Evolutionary conservation across 495 filamentous ascomycete species (phyloP), one percentile per base, ranked within the genome.

Genomic region (Achaetomiella virescens): DNA sequence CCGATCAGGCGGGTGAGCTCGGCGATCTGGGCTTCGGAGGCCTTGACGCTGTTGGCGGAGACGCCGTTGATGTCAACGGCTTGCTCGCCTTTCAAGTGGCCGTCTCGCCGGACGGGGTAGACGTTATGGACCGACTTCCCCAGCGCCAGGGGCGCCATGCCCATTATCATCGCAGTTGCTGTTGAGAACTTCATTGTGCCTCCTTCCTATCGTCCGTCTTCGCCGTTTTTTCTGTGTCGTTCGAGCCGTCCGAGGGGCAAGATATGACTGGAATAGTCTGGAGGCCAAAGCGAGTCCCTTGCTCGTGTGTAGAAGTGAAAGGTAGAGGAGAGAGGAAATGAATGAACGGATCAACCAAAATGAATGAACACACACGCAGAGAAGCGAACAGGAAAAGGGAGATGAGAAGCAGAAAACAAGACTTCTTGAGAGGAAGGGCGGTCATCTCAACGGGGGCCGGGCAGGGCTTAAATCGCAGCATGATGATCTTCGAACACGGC

Each of bases 171-270:
- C 10, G 52, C 68, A 57, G 69, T 64, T 63, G 75, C 55, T 55
- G 57, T 47, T 37, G 74, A 72, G 73, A 75, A 79, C 76, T 78
- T 80, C 79, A 81, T 81, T 48, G 65, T 77, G 63, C 40, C 50
- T 61, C 12, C 27, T 55, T 48, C 48, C 37, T 53, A 47, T 42
- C 48, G 58, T 45, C 50, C 11, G 47, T 60, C 40, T 27, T 43
- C 40, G 17, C 27, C 38, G 6, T 46, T 14, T 40, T 21, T 18
- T 52, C n/a, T 54, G 18, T 5, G 45, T 44, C 8, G 37, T n/a
- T 43, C 38, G 18, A 52, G 48, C 41, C 37, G 6, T 38, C 40
- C n/a, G 21, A 18, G 18, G 6, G 53, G 31, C 22, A 45, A 33
- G 41, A 46, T 35, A 68, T 62, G 57, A 69, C 57, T 46, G 61